Conservation (phyloP, 1,139 yeast genomes). For the Protomyces arabidopsidicola region DNA sequence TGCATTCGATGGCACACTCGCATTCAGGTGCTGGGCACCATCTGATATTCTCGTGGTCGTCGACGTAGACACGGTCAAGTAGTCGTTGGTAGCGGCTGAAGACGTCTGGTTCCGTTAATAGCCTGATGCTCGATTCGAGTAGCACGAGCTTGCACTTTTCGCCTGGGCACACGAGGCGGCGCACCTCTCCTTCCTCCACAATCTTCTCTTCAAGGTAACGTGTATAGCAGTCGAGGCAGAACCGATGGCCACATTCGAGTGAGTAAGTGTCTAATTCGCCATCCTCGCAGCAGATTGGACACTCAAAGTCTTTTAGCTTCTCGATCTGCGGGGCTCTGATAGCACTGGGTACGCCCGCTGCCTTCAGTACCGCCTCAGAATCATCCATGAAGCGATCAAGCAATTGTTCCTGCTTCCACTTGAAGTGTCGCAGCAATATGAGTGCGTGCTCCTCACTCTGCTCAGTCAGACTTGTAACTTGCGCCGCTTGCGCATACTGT, state of each 20-base stretch:
- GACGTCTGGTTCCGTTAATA: conserved; percentile 40
- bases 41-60: conserved; percentile 49
- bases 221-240: conserved; percentile 63
- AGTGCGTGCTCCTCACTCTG: conserved; percentile 46
- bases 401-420: conserved; percentile 72
- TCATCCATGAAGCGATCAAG: conserved; percentile 63
- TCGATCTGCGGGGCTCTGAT: conserved; percentile 33
- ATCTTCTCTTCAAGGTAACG: conserved; percentile 54
- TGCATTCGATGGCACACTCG: conserved; percentile 52
- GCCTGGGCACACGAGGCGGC: conserved; percentile 58
- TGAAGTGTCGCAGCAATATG: conserved; percentile 54
- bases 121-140: conserved; percentile 41
- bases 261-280: conserved; percentile 47
- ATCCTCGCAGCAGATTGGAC: conserved; percentile 69
- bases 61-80: conserved; percentile 48
- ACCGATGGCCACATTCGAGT: conserved; percentile 64
- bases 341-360: conserved; percentile 48
- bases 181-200: conserved; percentile 49
- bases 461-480: conserved; percentile 41
- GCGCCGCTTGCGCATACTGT: conserved; percentile 37
- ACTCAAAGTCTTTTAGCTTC: conserved; percentile 42
- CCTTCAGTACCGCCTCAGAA: conserved; percentile 44
- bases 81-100: conserved; percentile 35
- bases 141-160: conserved; percentile 41
- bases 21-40: conserved; percentile 94